phyloP scores from a whole-genome alignment of 257 asterid genomes.

The Solanum stenotomum region DNA sequence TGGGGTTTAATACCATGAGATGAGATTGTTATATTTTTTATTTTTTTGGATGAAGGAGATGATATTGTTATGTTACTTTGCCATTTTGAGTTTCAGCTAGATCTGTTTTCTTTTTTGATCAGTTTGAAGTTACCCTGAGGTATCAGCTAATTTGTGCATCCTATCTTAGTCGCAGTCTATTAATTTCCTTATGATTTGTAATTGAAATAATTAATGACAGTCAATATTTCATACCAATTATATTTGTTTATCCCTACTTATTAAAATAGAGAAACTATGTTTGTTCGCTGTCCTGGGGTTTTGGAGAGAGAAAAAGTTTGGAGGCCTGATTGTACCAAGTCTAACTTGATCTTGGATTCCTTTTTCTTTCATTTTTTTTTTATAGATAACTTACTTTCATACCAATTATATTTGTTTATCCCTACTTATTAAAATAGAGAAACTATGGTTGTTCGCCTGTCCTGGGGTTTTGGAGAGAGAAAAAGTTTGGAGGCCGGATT shows the following conservation, averaged over 20 bases:
- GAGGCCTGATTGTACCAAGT: neutral
- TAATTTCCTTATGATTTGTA: neutral
- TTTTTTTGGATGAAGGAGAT: neutral
- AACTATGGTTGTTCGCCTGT: neutral
- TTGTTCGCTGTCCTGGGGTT: neutral
- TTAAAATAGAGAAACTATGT: neutral
- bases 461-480: neutral
- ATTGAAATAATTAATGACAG: neutral
- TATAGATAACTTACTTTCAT: neutral
- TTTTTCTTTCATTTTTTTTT: neutral
- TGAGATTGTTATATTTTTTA: neutral
- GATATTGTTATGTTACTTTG: neutral
- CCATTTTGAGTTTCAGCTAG: neutral
- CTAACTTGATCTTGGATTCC: neutral
- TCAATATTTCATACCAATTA: neutral
- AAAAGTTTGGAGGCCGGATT: neutral
- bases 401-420: neutral
- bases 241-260: neutral
- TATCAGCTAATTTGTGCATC: neutral
- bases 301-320: neutral
- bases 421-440: neutral
- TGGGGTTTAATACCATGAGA: neutral
- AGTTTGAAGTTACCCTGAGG: neutral
- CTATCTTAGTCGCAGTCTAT: neutral
- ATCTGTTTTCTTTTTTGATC: neutral